Evolutionary conservation across 2,329 filamentous ascomycete species (phyloP), one percentile per base, ranked within the genome.

Genomic region (Penicillium sp.): DNA sequence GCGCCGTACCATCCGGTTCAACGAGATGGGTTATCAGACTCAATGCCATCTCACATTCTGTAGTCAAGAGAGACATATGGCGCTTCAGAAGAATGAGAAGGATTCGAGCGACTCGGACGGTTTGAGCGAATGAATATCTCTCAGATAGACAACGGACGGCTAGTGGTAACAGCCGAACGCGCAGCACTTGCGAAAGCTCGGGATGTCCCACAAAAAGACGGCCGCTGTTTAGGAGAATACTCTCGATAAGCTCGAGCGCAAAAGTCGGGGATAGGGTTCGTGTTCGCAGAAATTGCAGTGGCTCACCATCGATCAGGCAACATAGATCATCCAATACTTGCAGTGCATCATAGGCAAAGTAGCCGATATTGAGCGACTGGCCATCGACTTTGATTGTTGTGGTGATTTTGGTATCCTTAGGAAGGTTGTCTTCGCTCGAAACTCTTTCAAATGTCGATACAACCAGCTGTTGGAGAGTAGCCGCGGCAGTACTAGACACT

Each of bases 381-480:
- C 88, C 81, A 31, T 85, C 84, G 11, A 84, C 79, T 5, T 87
- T 85, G 3, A 90, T 86, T 63, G 91, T 87, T 16, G 85, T 87
- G 35, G 85, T 82, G 3, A 82, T 78, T 20, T 84, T 80, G 6
- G 59, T 55, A 9, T 82, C 78, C 59, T 87, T 81, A 4, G 61
- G 57, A 20, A 65, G 60, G 53, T 65, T 87, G 71, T 97, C 92
- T 78, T 97, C 92, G 6, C 79, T 78, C 0, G 87, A 84, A 2
- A 97, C 91, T 72, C 95, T 94, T 71, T 97, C 94, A 74, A 97
- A 97, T 0, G 96, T 89, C 0, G 90, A 89, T 32, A 94, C 90
- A 8, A 97, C 87, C 14, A 99, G 83, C 73, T 97, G 94, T 74
- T 97, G 93, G 52, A 99, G 79, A 2, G 94, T 97, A n/a, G 94